Evolutionary conservation across 2,329 filamentous ascomycete genomes (phyloP), one percentile per base, ranked within the genome.

Genomic region (Claviceps pazoutovae): DNA sequence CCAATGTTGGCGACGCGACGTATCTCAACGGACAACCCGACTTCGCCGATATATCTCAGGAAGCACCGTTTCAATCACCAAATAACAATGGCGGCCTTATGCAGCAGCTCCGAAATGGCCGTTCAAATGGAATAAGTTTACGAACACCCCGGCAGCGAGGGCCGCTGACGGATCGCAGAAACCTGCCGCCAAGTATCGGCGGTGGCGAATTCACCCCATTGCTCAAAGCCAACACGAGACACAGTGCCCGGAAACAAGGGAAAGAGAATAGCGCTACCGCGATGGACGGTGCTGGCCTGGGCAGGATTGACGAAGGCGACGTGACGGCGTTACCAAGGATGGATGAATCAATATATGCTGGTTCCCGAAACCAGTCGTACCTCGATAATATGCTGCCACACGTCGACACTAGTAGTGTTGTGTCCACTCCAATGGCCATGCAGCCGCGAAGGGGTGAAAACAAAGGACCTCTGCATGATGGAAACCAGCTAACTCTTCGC

Each of bases 161-260:
- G 17, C 81, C 84, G 19, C 76, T 95, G 43, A 78, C 79, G 55
- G 80, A 86, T 66, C 78, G 82, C 58, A 80, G 80, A 60, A 93
- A 88, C 60, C 73, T 88, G 21, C 84, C 83, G 21, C 73, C 75
- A 39, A 76, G 78, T 56, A 69, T 83, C 43, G 78, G 74, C 45
- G 80, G 79, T 51, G 83, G 82, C 59, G 94, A 98, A 62, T 98
- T 98, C 66, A 98, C 93, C 0, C 93, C 94, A 0, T 73, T 98
- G 59, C 80, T 98, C 64, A 95, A 95, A 68, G 88, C 73, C 23
- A 82, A 78, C n/a, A 84, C 79, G 63, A 75, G 71, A 74, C 90
- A 74, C 72, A 88, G 73, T 76, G 86, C 73, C 71, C 83, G 73
- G 67, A 78, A 69, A 56, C 77, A 64, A 67, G 80, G 77, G 64